Evolutionary conservation across 1,139 yeast species (phyloP).

Genomic region (Meyerozyma guilliermondii): DNA sequence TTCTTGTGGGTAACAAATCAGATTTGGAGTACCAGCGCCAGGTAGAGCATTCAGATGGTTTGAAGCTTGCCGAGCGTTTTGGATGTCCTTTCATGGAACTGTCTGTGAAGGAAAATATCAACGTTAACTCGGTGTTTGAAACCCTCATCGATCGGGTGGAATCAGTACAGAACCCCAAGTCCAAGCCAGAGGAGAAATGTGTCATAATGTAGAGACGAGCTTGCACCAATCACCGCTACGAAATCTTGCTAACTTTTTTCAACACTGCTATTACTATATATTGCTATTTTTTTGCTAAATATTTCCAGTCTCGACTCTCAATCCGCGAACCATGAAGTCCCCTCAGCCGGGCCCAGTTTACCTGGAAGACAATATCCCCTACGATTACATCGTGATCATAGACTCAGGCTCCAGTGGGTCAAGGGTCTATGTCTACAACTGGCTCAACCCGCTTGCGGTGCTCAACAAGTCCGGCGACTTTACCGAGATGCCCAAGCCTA

Average conservation of each 20-base stretch:
- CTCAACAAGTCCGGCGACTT: conserved; percentile 10
- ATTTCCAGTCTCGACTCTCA: neutral
- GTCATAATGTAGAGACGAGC: conserved; percentile 11
- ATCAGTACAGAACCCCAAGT: conserved; percentile 45
- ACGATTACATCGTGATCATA: conserved; percentile 64
- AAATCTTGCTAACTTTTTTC: neutral
- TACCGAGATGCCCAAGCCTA: neutral
- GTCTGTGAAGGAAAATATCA: conserved; percentile 70
- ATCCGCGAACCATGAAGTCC: conserved; percentile 1
- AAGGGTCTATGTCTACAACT: conserved; percentile 65
- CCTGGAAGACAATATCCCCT: conserved; percentile 38
- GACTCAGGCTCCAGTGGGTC: conserved; percentile 87
- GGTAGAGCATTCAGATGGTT: conserved; percentile 62
- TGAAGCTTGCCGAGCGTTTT: conserved; percentile 55
- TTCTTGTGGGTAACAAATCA: conserved; percentile 79
- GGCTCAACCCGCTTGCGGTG: conserved; percentile 47
- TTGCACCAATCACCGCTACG: neutral
- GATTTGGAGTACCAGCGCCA: conserved; percentile 65
- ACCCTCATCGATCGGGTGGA: conserved; percentile 70
- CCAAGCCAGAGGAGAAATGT: conserved; percentile 35
- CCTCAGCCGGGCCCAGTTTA: conserved; percentile 23
- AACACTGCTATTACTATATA: neutral
- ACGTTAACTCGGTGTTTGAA: conserved; percentile 64
- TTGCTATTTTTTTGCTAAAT: neutral
- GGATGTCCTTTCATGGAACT: conserved; percentile 74